Conservation (phyloP, 352 stramenopile species). For the Thraustotheca clavata region DNA sequence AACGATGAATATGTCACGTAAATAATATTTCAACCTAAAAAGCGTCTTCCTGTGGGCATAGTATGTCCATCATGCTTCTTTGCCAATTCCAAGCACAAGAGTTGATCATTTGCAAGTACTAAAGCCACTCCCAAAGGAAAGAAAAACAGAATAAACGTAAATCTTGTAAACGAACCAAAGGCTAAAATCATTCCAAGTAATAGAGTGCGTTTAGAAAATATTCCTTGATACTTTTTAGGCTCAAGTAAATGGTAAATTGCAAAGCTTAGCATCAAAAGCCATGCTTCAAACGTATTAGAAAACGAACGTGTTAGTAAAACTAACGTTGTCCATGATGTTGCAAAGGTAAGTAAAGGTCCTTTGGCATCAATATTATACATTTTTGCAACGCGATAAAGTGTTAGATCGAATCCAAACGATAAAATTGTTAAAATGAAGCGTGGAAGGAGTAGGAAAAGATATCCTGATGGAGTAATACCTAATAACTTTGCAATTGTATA, state of each 20-base stretch:
- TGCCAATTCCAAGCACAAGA: slow-evolving; percentile 23
- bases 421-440: not conserved
- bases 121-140: slow-evolving; percentile 59
- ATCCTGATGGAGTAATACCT: not conserved
- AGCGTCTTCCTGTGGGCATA: slow-evolving; percentile 1
- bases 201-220: slow-evolving; percentile 43
- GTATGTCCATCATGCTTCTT: slow-evolving; percentile 27
- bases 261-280: slow-evolving; percentile 52
- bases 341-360: slow-evolving; percentile 38
- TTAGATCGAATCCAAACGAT: slow-evolving; percentile 16
- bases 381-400: slow-evolving; percentile 28
- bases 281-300: slow-evolving; percentile 68
- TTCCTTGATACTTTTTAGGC: slow-evolving; percentile 26
- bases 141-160: slow-evolving; percentile 81
- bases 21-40: slow-evolving; percentile 10
- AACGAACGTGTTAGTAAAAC: slow-evolving; percentile 67
- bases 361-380: slow-evolving; percentile 22
- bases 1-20: not conserved
- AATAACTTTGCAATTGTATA: slow-evolving; percentile 3
- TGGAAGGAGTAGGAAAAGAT: slow-evolving; percentile 17
- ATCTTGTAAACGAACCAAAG: slow-evolving; percentile 65
- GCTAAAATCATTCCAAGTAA: slow-evolving; percentile 56
- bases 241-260: slow-evolving; percentile 39
- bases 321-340: slow-evolving; percentile 58
- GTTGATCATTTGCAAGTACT: slow-evolving; percentile 40